Base-by-base conservation (phyloP, 495 filamentous ascomycete genomes). In the Talaromyces liani region DNA sequence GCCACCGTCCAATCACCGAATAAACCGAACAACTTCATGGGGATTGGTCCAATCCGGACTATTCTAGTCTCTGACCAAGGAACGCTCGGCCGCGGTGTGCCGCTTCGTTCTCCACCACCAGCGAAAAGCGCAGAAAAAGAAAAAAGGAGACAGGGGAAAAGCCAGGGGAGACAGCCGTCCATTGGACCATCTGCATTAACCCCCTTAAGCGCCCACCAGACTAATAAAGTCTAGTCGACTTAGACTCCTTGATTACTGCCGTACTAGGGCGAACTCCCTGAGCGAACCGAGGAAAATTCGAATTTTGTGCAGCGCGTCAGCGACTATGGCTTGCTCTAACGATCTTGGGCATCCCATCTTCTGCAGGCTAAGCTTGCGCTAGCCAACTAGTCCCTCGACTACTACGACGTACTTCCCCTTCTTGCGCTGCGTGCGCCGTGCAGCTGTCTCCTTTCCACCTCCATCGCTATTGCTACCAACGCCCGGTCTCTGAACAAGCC, bases 131-230 rank as follows among this genome's bases (percentile, higher is more conserved):
- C 22, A 27, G 14, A 56, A 56, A 29, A 56, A 14, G 20, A 56
- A 56, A 29, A 56, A 56, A 56, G 24, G 16, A 56, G 51, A 54
- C 51, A 27, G 53, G 53, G 10, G 22, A 56, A 54, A 16, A 1
- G n/a, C 6, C 53, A 56, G 53, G 20, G 22, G 53, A 27, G 12
- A 56, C 22, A 56, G 0, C 36, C 53, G 24, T 10, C 27, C 22
- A 56, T 56, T 56, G 53, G 53, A 25, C 16, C 53, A 56, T 56
- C 27, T 56, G 53, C 53, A 12, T 56, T 14, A 56, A 54, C 18
- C 53, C 53, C 53, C 27, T 56, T 56, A 56, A 56, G 53, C 53
- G 53, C 53, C 53, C 53, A 56, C 53, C 27, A 27, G 18, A 22
- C 49, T 25, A 54, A 20, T 20, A 20, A 54, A 54, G 53, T 56